These are phyloP conservation scores for Galeopsis tetrahit DNA, from an alignment of 257 asterid species.

Conservation along the genomic window DNA sequence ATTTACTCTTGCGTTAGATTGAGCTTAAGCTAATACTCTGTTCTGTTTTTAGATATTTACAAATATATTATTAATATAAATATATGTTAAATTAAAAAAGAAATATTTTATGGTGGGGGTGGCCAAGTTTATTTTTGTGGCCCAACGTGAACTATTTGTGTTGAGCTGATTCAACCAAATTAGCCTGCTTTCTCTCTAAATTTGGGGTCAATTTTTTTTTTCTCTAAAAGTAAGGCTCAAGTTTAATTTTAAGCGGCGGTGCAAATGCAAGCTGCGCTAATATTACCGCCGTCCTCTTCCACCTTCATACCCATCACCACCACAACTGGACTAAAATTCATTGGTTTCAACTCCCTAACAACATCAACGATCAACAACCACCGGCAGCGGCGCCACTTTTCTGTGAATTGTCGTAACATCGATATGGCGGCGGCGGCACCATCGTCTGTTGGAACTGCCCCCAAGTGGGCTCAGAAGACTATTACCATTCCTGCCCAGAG, in stretches of 20 bases:
- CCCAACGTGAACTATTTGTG: constrained; percentile 1
- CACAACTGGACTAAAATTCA: constrained; percentile 2
- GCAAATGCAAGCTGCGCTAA: constrained; percentile 36
- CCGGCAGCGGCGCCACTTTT: constrained; percentile 30
- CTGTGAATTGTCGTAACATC: constrained; percentile 31
- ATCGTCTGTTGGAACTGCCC: constrained; percentile 47
- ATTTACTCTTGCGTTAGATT: no score
- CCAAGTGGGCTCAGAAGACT: constrained; percentile 94
- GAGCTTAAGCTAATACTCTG: no score
- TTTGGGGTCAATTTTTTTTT: neutral
- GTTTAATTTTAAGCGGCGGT: neutral
- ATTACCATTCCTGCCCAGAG: constrained; percentile 71
- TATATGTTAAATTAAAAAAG: neutral
- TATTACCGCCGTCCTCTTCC: constrained; percentile 29
- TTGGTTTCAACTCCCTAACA: neutral
- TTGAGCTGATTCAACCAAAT: neutral
- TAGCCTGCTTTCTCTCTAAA: neutral
- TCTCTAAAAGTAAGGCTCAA: neutral
- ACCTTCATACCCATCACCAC: constrained; percentile 12
- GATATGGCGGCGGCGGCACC: constrained; percentile 49
- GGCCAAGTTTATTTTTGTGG: neutral
- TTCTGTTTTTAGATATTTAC: no score
- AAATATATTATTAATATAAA: no score
- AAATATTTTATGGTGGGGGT: neutral
- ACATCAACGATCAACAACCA: constrained; percentile 28